A percentile compares a stretch with the other conserved stretches of the same genome.
Evolutionary conservation across 2,329 filamentous ascomycete genomes (phyloP).

Genomic region (Tothia fuscella): DNA sequence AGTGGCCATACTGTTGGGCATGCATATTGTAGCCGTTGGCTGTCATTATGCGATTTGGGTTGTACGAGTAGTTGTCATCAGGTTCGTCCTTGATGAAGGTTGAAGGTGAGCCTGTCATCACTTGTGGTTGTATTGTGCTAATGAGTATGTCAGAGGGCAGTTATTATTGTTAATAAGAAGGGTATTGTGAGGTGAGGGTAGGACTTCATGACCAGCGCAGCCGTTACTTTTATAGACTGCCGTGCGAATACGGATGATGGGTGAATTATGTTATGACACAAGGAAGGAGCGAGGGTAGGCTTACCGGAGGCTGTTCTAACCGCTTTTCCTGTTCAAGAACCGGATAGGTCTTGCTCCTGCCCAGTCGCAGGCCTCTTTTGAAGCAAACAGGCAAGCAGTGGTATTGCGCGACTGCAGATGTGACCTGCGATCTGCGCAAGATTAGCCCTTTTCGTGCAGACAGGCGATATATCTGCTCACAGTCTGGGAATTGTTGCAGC

Average conservation of each 20-base stretch:
- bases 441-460: slow-evolving; percentile 3
- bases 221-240: no score
- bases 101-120: slow-evolving; percentile 36
- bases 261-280: no score
- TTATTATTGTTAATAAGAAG: no score
- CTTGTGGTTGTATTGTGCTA: background rate
- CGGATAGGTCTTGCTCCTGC: no score
- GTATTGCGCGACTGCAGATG: no score
- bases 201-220: no score
- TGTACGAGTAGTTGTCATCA: slow-evolving; percentile 49
- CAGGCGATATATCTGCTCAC: background rate
- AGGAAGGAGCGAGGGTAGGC: no score
- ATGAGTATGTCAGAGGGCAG: background rate
- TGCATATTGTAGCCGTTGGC: slow-evolving; percentile 8
- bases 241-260: no score
- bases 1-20: slow-evolving; percentile 35
- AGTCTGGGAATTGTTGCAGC: background rate
- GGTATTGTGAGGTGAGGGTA: no score
- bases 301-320: no score
- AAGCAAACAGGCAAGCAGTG: background rate
- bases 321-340: no score
- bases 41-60: slow-evolving; percentile 23
- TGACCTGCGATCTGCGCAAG: slow-evolving; percentile 7
- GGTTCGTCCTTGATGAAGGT: slow-evolving; percentile 59
- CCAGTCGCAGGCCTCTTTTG: no score